phyloP scores from a whole-genome alignment of 139 green algal genomes.

The Zygnema cylindricum region DNA sequence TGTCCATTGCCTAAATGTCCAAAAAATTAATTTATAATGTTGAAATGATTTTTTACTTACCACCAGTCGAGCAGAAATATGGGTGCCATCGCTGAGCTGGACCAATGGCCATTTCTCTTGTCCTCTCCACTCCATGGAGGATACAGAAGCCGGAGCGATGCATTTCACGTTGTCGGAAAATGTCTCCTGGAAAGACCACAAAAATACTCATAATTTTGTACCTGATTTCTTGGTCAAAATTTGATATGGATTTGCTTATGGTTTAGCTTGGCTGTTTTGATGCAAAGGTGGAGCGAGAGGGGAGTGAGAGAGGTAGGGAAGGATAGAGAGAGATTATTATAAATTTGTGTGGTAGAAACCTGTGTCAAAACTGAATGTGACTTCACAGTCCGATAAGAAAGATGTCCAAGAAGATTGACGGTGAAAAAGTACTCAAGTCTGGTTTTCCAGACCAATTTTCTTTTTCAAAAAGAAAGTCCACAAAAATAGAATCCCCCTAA shows the following conservation, averaged over 20 bases:
- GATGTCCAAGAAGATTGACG: not conserved
- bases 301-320: not conserved
- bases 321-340: not conserved
- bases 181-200: not conserved
- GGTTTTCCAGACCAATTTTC: no score
- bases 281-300: not conserved
- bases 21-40: no score
- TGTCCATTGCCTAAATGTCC: no score
- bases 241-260: no score
- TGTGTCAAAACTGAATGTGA: not conserved
- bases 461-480: no score
- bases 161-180: not conserved
- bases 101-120: not conserved
- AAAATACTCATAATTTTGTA: no score
- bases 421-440: no score
- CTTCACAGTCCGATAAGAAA: not conserved
- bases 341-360: slow-evolving; percentile 13
- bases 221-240: no score
- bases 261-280: no score
- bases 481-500: no score
- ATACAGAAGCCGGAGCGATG: not conserved
- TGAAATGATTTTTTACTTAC: no score
- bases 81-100: not conserved
- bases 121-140: not conserved
- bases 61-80: not conserved